Conservation (phyloP, 192 early-diverging fungal species). For the Chytriomyces sp. region DNA sequence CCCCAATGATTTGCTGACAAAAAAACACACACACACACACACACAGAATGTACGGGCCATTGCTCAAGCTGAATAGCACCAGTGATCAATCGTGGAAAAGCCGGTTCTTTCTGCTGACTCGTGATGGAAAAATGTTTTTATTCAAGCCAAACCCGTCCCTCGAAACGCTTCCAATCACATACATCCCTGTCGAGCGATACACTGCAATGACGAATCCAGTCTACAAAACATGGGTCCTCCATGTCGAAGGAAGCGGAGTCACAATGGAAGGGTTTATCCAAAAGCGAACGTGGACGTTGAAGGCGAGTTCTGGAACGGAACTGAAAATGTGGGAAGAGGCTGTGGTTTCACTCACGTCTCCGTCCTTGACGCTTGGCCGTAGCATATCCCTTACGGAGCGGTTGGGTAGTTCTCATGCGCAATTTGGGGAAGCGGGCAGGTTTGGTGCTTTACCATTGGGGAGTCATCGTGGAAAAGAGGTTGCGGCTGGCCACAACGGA, state of each 20-base stretch:
- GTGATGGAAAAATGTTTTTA: conserved; percentile 12
- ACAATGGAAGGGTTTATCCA: not conserved
- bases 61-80: not conserved
- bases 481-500: no score
- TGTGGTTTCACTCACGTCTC: not conserved
- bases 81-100: conserved; percentile 6
- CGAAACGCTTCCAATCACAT: conserved; percentile 20
- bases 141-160: conserved; percentile 15
- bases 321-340: not conserved
- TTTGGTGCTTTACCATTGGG: no score
- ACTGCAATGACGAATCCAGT: not conserved
- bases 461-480: no score
- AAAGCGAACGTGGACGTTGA: conserved; percentile 21
- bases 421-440: not conserved
- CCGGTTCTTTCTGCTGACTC: conserved; percentile 10
- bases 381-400: not conserved
- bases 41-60: not conserved
- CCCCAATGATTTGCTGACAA: no score
- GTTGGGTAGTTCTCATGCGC: not conserved
- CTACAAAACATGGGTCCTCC: not conserved
- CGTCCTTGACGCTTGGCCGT: not conserved
- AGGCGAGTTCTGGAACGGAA: not conserved
- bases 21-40: not conserved
- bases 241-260: not conserved
- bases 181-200: not conserved